Percentiles rank a stretch among this genome's conserved stretches.
These are phyloP conservation scores for Cyclostephanos tholiformis DNA, from an alignment of 108 stramenopile genomes.

Conservation along the genomic window DNA sequence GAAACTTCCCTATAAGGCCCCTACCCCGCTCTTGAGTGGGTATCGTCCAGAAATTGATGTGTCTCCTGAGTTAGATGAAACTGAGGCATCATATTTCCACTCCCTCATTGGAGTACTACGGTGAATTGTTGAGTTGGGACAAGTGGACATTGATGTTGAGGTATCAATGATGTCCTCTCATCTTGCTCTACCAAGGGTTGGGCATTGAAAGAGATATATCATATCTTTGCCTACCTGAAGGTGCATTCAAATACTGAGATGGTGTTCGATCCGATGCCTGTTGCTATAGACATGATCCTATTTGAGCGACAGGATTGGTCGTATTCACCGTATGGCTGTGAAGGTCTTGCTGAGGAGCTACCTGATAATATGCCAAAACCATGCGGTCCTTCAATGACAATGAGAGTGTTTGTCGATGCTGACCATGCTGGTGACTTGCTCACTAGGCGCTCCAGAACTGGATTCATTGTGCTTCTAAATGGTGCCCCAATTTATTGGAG, in stretches of 20 bases:
- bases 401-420: constrained; percentile 11
- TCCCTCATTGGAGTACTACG: no score
- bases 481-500: no score
- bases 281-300: constrained; percentile 16
- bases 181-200: constrained; percentile 47
- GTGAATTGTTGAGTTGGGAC: no score
- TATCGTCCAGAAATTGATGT: no score
- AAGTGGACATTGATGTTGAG: constrained; percentile 36
- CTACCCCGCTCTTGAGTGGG: no score
- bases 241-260: constrained; percentile 33
- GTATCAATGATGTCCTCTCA: constrained; percentile 43
- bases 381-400: constrained; percentile 26
- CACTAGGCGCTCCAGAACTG: no score
- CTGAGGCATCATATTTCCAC: no score
- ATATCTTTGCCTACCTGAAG: constrained; percentile 47
- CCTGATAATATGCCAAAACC: constrained; percentile 31
- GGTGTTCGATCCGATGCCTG: constrained; percentile 50
- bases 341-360: constrained; percentile 15
- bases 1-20: no score
- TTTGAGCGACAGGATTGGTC: no score
- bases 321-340: constrained; percentile 34
- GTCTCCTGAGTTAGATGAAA: no score
- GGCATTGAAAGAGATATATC: constrained; percentile 56
- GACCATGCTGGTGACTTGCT: constrained; percentile 18
- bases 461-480: no score